phyloP scores from a whole-genome alignment of 352 stramenopile species.

The Phytophthora citrophthora region DNA sequence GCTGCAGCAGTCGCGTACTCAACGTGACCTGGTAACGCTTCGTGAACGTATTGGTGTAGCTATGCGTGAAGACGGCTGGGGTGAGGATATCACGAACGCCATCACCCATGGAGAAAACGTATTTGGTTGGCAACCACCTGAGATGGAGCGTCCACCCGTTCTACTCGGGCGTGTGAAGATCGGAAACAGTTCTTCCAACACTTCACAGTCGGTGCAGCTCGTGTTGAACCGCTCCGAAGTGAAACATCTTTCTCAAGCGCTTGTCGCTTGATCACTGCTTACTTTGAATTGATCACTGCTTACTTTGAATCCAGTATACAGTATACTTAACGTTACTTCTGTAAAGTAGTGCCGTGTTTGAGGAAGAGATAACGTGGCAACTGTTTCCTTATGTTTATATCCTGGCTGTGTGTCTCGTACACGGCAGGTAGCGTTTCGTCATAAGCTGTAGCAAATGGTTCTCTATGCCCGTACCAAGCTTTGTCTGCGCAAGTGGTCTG shows the following conservation, averaged over 20 bases:
- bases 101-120: conserved; percentile 68
- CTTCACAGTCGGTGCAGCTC: conserved; percentile 35
- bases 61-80: conserved; percentile 61
- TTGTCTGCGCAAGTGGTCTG: too few relatives aligned
- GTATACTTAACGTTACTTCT: too few relatives aligned
- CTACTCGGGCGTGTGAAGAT: conserved; percentile 69
- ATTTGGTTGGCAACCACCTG: conserved; percentile 77
- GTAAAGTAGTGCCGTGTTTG: too few relatives aligned
- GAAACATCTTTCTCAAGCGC: conserved; percentile 45
- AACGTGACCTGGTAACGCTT: conserved; percentile 48
- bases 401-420: too few relatives aligned
- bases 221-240: conserved; percentile 58
- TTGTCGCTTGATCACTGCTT: conserved; percentile 19
- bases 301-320: too few relatives aligned
- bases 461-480: too few relatives aligned
- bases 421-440: too few relatives aligned
- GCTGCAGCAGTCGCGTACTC: conserved; percentile 51
- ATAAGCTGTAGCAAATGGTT: too few relatives aligned
- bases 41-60: conserved; percentile 48
- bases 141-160: conserved; percentile 74
- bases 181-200: conserved; percentile 3
- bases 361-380: too few relatives aligned
- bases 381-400: too few relatives aligned
- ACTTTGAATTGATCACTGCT: too few relatives aligned
- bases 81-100: conserved; percentile 59